Base-by-base conservation (phyloP, 1,139 yeast genomes). In the Nakaseomyces delphensis region DNA sequence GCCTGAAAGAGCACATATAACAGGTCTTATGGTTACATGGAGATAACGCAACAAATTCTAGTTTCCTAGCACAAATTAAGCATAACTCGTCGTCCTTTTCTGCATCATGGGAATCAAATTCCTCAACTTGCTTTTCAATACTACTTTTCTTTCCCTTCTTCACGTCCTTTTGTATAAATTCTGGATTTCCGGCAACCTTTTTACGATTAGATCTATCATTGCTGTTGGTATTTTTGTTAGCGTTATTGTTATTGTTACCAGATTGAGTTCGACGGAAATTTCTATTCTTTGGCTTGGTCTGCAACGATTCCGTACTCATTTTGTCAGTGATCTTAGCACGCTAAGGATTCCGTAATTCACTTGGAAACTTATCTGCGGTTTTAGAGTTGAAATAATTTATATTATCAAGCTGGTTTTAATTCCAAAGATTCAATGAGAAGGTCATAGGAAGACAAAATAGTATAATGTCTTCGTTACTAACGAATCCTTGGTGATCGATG, bases 1-100 rank as follows among this genome's bases (percentile, higher is more conserved):
- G 86, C 51, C 96, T 72, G 53, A 89, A 75, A 0, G 87, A 71
- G 67, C 99, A 91, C 43, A 64, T 66, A 59, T 86, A 87, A 62
- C 99, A 91, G 0, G 89, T 79, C 19, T 71, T 72, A 59, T 91
- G 97, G 53, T 80, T 80, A 64, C 99, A 91, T 1, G 89, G 84
- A 2, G 91, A 76, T 13, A 83, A 62, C 0, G 95, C 84, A 2
- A 79, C 78, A 55, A 72, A 74, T 18, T 53, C 55, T 35, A 87
- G 70, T 36, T 66, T 68, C 40, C 84, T 82, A 1, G 97, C 94
- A 67, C 99, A 91, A 45, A 91, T 85, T 31, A 87, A 64, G 67
- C 97, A 89, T 21, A 68, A 62, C 21, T 73, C 76, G 8, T 54
- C 49, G 15, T 64, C 67, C 13, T 62, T 64, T 4, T 60, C 68